phyloP scores from a whole-genome alignment of 2,329 filamentous ascomycete species.

The Raffaelea ambrosiae region DNA sequence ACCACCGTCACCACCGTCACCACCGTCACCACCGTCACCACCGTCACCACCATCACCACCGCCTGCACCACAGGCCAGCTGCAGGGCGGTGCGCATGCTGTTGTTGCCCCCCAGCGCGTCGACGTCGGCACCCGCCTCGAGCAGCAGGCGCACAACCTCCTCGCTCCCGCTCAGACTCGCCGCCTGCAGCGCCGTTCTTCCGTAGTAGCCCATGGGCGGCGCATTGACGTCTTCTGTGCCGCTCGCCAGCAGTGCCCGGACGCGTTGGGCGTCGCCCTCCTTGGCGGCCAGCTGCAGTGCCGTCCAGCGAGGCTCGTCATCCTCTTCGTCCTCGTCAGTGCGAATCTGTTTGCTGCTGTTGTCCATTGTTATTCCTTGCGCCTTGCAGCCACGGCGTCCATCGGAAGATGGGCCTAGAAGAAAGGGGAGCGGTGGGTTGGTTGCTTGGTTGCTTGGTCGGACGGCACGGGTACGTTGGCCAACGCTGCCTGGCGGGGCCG shows the following conservation, averaged over 20 bases:
- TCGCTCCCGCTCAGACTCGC: slow-evolving; percentile 20
- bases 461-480: too few relatives aligned
- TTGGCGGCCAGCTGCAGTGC: slow-evolving; percentile 24
- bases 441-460: too few relatives aligned
- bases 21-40: too few relatives aligned
- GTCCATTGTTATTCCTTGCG: too few relatives aligned
- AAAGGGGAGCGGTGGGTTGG: too few relatives aligned
- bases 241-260: slow-evolving; percentile 17
- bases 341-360: too few relatives aligned
- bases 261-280: slow-evolving; percentile 19
- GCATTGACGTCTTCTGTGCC: slow-evolving; percentile 22
- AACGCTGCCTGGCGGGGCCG: too few relatives aligned
- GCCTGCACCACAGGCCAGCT: slow-evolving; percentile 10
- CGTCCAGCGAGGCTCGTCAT: slow-evolving; percentile 20
- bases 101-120: slow-evolving; percentile 24
- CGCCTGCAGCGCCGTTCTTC: slow-evolving; percentile 28
- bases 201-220: slow-evolving; percentile 22
- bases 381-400: too few relatives aligned
- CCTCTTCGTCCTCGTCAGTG: neutral
- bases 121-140: slow-evolving; percentile 22
- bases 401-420: too few relatives aligned
- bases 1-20: too few relatives aligned
- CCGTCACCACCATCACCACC: too few relatives aligned
- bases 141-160: slow-evolving; percentile 18
- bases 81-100: slow-evolving; percentile 31